A percentile compares a stretch with the other conserved stretches of the same genome.
Conservation (phyloP, 148 eudicot species). For the Amaranthus hypochondriacus region DNA sequence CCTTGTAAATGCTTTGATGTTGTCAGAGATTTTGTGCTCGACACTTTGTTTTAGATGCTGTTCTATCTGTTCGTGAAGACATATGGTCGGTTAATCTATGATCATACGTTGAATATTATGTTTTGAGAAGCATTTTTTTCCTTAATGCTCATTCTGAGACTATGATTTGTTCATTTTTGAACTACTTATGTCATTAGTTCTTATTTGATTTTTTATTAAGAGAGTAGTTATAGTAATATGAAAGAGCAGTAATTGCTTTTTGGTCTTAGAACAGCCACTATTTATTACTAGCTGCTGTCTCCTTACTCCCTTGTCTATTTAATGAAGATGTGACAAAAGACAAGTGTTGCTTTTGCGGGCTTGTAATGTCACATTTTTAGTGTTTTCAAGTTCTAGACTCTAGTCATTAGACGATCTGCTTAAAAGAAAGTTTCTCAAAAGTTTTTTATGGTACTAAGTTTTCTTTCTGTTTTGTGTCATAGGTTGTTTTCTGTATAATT, state of each 20-base stretch:
- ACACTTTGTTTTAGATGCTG: background rate
- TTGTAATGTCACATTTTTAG: background rate
- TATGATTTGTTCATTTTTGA: background rate
- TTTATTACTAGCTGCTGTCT: background rate
- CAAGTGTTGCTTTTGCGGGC: background rate
- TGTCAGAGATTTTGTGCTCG: conserved; percentile 2
- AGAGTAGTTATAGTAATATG: background rate
- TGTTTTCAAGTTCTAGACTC: background rate
- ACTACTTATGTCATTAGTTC: background rate
- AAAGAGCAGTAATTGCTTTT: background rate
- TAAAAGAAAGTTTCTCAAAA: conserved; percentile 2
- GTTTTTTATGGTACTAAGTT: background rate
- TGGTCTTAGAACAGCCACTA: background rate
- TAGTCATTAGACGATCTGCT: background rate
- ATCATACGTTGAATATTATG: background rate
- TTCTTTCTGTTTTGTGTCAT: background rate
- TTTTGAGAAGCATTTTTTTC: background rate
- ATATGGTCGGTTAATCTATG: background rate
- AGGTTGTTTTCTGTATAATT: background rate
- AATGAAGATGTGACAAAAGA: background rate
- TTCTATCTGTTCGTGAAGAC: background rate
- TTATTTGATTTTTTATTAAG: background rate
- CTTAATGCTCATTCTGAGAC: background rate
- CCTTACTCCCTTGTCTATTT: background rate
- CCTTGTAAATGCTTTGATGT: background rate